Evolutionary conservation across 2,329 filamentous ascomycete genomes (phyloP), one percentile per base, ranked within the genome.

Genomic region (Cordyceps cateniannulata): DNA sequence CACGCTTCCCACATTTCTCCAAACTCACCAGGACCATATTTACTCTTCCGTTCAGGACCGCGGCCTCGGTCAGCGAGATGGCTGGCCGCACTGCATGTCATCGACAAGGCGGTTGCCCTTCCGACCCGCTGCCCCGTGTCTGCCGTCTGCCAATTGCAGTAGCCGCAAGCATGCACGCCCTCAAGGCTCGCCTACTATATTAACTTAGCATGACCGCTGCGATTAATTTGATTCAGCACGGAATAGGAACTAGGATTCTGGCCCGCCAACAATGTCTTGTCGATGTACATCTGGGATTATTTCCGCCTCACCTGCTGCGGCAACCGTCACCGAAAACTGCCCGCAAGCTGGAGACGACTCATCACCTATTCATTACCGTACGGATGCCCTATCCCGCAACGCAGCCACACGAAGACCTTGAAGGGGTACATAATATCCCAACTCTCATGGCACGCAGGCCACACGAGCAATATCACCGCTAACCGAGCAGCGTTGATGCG

Each of bases 231-330:
- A 45, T 22, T 55, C 52, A 40, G 49, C n/a, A 18, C 20, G 20
- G 25, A 55, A n/a, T 20, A 27, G 51, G 20, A 16, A 8, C 38
- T 20, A 14, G 32, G 38, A 9, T 24, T 20, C 48, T 57, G 54
- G 45, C 32, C 55, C 45, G 45, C 45, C 45, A 50, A 40, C 54
- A 24, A 42, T 58, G 55, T 58, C 18, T 58, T 32, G 55, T 42
- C 32, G 10, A 58, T 58, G 55, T 35, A 40, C 40, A 45, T 58
- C 55, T 58, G 55, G 24, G 20, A 42, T 50, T 58, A 58, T 58
- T 29, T 47, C 55, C 55, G 55, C 55, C 54, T 29, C 25, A 57
- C n/a, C 25, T 32, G 52, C 10, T 45, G 4, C 44, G 5, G 44
- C 44, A 47, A n/a, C 18, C n/a, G 40, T 42, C 16, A 12, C 35